phyloP scores from a whole-genome alignment of 2,329 filamentous ascomycete genomes.

The Aspergillus awamori region DNA sequence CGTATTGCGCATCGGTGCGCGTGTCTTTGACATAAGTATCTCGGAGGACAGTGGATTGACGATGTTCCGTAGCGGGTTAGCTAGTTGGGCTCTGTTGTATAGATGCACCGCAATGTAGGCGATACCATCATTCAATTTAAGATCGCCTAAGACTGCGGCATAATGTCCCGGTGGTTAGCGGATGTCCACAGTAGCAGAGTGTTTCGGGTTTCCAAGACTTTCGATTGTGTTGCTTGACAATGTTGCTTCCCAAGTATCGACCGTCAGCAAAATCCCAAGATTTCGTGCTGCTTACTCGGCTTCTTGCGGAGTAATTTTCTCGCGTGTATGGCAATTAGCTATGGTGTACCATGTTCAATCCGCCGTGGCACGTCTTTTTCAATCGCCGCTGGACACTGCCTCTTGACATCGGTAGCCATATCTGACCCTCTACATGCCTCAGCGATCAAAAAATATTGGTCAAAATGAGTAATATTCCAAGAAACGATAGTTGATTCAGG shows the following conservation, averaged over 20 bases:
- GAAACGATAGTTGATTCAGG: background rate
- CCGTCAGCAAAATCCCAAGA: background rate
- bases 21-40: slow-evolving; percentile 31
- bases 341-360: background rate
- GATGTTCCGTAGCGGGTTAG: background rate
- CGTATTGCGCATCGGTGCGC: slow-evolving; percentile 31
- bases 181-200: too few relatives aligned
- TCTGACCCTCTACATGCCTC: background rate
- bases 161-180: background rate
- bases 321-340: background rate
- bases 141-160: too few relatives aligned
- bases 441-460: too few relatives aligned
- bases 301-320: background rate
- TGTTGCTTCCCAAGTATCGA: too few relatives aligned
- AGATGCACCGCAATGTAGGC: too few relatives aligned
- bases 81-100: too few relatives aligned
- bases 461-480: background rate
- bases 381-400: too few relatives aligned
- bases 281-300: background rate
- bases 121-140: too few relatives aligned
- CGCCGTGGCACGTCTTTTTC: background rate
- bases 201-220: too few relatives aligned
- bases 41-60: slow-evolving; percentile 21
- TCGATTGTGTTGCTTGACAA: too few relatives aligned
- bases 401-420: too few relatives aligned